Base-by-base conservation (phyloP, 257 asterid genomes). In the Solanum ossicruentum region DNA sequence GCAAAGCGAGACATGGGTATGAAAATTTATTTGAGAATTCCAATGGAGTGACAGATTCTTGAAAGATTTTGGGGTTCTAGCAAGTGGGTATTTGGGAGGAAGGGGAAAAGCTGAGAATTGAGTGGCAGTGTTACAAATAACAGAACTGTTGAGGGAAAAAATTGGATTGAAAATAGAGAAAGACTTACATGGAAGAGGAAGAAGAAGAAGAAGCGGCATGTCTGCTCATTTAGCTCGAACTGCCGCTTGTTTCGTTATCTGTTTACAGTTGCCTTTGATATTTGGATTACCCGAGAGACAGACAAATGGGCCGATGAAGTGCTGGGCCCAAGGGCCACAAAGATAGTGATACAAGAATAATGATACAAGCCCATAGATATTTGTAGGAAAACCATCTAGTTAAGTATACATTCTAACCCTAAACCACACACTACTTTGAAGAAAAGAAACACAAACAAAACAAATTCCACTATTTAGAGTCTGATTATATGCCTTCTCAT, bases 141-240 rank as follows among this genome's bases (percentile, higher is more conserved):
- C 18, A 54, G 87, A 79, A 82, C 49, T 82, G 83, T 75, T 82
- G 83, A 88, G 86, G 58, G 88, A 83, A 56, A 81, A 47, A 82
- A 85, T 85, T 32, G 92, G 88, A 61, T 82, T 87, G 87, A 86
- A 83, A 84, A 84, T 83, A 49, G 89, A 82, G 85, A 84, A 84
- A 26, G 86, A 84, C 56, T 91, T 90, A 84, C 88, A 85, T 83
- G 89, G 87, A 81, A 60, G 89, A 86, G 85, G 91, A 58, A 88
- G 87, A 81, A 61, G 88, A 86, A 87, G 91, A 63, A 88, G 89
- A 88, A 88, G 66, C 81, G 90, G 90, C 98, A 95, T 95, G 72
- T 86, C 94, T 91, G 89, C 89, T 85, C 86, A 80, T 85, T 85
- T 72, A 77, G 84, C 84, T 52, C 39, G 55, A 70, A 69, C 82